These are phyloP conservation scores for Starmerella gropengiesseri DNA, from an alignment of 805 yeast genomes.

Conservation along the genomic window DNA sequence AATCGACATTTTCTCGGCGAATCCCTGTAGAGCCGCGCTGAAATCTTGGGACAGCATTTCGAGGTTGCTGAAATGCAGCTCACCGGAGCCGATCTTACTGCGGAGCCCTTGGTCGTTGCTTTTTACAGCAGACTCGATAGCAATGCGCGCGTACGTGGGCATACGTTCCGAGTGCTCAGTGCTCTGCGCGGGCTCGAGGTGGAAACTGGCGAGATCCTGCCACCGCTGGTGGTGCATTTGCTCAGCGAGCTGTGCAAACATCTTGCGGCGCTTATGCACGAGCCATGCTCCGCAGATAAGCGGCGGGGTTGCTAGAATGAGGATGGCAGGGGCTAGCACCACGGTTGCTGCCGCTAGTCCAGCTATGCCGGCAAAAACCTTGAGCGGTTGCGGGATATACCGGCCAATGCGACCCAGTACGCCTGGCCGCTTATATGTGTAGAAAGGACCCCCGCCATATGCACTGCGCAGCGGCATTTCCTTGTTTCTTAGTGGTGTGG, in stretches of 20 bases:
- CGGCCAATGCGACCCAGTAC: conserved; percentile 2
- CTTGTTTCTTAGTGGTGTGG: no score
- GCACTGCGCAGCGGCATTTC: conserved; percentile 3
- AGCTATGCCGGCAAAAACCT: conserved; percentile 13
- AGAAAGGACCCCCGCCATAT: conserved; percentile 1
- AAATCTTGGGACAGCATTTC: conserved; percentile 14
- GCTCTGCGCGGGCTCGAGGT: conserved; percentile 10
- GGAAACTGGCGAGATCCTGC: conserved; percentile 18
- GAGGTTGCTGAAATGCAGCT: conserved; percentile 6
- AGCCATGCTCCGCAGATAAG: conserved; percentile 13
- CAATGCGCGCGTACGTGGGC: conserved; percentile 12
- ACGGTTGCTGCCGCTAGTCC: conserved; percentile 18
- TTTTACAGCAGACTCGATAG: conserved; percentile 10
- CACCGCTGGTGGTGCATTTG: conserved; percentile 16
- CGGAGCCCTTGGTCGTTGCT: conserved; percentile 10
- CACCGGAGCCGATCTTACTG: background rate
- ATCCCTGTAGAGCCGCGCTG: conserved; percentile 7
- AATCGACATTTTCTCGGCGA: conserved; percentile 12
- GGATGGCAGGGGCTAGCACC: conserved; percentile 17
- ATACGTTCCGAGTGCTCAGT: conserved; percentile 3
- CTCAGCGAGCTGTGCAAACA: conserved; percentile 1
- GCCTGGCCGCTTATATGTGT: conserved; percentile 11
- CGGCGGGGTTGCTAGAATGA: conserved; percentile 17
- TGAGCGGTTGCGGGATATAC: conserved; percentile 15
- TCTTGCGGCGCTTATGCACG: conserved; percentile 1